A percentile compares a stretch with the other conserved stretches of the same genome.
These are phyloP conservation scores for Brassica rapa DNA, from an alignment of 345 rosid genomes.

Conservation along the genomic window DNA sequence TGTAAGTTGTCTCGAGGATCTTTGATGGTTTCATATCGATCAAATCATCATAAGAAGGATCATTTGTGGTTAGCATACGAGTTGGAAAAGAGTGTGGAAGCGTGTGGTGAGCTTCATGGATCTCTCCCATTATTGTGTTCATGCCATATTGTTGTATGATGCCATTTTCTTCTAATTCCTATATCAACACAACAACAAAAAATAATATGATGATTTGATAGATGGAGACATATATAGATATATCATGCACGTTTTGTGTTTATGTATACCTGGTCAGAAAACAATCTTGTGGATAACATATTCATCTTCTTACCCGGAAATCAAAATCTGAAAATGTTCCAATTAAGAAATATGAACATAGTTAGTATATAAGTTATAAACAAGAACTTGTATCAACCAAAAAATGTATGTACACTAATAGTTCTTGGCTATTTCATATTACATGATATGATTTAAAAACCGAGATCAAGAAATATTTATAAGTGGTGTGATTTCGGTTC, in stretches of 20 bases:
- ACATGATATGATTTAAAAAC: not conserved
- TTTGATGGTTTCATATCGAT: slow-evolving; percentile 31
- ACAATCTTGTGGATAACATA: slow-evolving; percentile 47
- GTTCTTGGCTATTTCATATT: not conserved
- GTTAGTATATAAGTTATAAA: not conserved
- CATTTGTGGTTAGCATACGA: not conserved
- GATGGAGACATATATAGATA: not conserved
- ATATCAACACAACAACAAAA: not conserved
- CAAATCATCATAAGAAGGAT: slow-evolving; percentile 27
- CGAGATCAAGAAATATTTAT: slow-evolving; percentile 5
- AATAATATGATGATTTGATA: not conserved
- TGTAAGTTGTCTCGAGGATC: slow-evolving; percentile 29
- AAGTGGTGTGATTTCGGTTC: not conserved
- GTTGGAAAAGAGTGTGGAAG: slow-evolving; percentile 27
- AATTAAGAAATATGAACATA: too few species aligned
- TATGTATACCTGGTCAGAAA: slow-evolving; percentile 51
- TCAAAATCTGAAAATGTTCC: slow-evolving; percentile 17
- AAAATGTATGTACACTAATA: not conserved
- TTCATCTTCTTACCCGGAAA: slow-evolving; percentile 32
- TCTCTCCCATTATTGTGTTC: slow-evolving; percentile 27
- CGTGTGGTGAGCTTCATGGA: slow-evolving; percentile 15
- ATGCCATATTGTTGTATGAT: slow-evolving; percentile 27
- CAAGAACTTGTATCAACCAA: not conserved
- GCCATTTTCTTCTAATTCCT: slow-evolving; percentile 37
- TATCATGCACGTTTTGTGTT: too few species aligned